phyloP scores from a whole-genome alignment of 495 filamentous ascomycete species.

The Neurospora sublineolata region DNA sequence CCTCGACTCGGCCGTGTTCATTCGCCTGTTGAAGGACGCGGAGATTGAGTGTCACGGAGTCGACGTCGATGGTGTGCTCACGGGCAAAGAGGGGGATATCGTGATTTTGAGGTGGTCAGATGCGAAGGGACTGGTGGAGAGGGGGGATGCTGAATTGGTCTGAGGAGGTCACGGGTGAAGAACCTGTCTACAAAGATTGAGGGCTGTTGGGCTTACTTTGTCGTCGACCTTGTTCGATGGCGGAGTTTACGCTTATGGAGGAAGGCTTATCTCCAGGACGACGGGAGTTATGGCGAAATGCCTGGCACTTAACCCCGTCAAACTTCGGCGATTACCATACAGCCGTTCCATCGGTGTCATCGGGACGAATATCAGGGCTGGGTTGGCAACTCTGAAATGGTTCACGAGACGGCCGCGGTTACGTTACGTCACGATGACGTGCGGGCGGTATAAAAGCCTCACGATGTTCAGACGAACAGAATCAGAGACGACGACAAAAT shows the following conservation, averaged over 20 bases:
- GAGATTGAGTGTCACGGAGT: slow-evolving; percentile 47
- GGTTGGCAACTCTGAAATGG: background rate
- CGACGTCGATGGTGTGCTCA: slow-evolving; percentile 43
- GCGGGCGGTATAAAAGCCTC: background rate
- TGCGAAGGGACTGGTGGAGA: slow-evolving; percentile 56
- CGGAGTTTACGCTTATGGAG: background rate
- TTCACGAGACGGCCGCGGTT: background rate
- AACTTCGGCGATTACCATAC: background rate
- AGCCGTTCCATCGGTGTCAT: background rate
- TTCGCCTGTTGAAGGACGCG: slow-evolving; percentile 53
- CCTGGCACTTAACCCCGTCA: background rate
- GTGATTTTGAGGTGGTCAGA: slow-evolving; percentile 81
- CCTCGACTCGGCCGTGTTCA: slow-evolving; percentile 69
- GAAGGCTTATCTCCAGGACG: background rate
- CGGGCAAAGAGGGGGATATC: slow-evolving; percentile 70
- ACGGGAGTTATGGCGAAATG: background rate
- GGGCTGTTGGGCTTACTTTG: background rate
- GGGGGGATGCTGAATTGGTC: slow-evolving; percentile 72
- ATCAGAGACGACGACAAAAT: background rate
- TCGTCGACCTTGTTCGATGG: background rate
- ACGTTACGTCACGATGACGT: background rate
- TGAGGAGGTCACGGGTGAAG: slow-evolving; percentile 26
- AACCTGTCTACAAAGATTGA: background rate
- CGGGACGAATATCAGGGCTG: background rate
- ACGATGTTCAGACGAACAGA: background rate